Evolutionary conservation across 1,284 basidiomycete species (phyloP), one percentile per base, ranked within the genome.

Genomic region (Naganishia sp.): DNA sequence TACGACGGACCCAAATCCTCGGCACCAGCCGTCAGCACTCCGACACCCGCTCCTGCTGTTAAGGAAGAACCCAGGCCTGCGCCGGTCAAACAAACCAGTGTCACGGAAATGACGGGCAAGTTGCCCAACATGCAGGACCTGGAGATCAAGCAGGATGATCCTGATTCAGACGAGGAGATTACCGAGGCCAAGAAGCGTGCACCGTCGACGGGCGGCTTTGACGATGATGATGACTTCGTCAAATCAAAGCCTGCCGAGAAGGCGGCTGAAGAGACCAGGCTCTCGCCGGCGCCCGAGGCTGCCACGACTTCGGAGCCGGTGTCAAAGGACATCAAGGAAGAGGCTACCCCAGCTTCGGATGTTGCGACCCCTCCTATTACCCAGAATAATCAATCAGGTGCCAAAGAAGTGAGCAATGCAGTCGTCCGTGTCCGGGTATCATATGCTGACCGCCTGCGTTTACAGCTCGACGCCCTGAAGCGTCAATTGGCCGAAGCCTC

Each of bases 181-280:
- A 60, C 55, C 41, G 65, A 58, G 49, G 56, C 65, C 54, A 69
- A 64, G 63, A 62, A 61, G 58, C 43, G 57, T 4, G 53, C 69
- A 28, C 63, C 63, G 43, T 43, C 66, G 23, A 43, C 39, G 10
- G 51, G 58, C 23, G 57, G 51, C 10, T 41, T 52, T 56, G 43
- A 66, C 50, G 35, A 39, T 39, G 47, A 66, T 55, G 55, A 67
- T n/a, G 61, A 62, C 15, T 51, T 63, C 0, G 53, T 67, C 25
- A 72, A 73, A 23, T 71, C 72, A 7, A 70, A 70, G 32, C 45
- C 70, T 18, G 69, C 71, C 9, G 75, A 75, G 39, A 68, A 72
- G 57, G 92, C 96, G 68, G 86, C 92, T 39, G 87, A 93, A 70
- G 92, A 90, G 77, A 89, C 90, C 67, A 94, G 95, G 71, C 93